Conservation (phyloP, 75 land plant species). For the Ceratopteris richardii region DNA sequence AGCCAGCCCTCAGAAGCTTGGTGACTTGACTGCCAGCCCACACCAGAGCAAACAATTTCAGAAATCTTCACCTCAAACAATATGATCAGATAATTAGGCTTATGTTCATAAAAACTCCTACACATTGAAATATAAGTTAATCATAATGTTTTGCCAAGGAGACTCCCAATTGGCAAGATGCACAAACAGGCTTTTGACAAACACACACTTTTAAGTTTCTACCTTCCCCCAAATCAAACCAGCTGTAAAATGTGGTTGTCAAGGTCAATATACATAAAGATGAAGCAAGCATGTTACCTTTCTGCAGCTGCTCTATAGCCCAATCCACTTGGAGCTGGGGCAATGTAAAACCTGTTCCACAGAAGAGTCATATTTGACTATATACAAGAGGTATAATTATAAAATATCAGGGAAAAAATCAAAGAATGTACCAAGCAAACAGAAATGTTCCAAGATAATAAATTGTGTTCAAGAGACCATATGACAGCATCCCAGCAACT, state of each 20-base stretch:
- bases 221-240: background rate
- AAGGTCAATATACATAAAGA: too few relatives aligned
- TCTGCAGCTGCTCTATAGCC: slow-evolving; percentile 68
- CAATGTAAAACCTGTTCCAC: slow-evolving; percentile 57
- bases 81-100: background rate
- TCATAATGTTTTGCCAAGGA: background rate
- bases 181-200: background rate
- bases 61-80: slow-evolving; percentile 34
- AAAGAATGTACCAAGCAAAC: slow-evolving; percentile 49
- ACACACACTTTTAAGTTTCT: background rate
- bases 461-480: slow-evolving; percentile 68
- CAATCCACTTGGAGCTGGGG: slow-evolving; percentile 66
- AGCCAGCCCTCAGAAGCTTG: slow-evolving; percentile 64
- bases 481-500: slow-evolving; percentile 63
- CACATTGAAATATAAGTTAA: background rate
- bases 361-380: background rate
- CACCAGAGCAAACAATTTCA: slow-evolving; percentile 74
- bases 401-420: too few relatives aligned
- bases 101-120: background rate
- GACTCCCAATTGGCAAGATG: background rate
- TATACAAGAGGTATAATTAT: background rate
- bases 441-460: slow-evolving; percentile 70
- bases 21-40: slow-evolving; percentile 95
- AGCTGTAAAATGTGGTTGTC: background rate
- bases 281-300: slow-evolving; percentile 28